Evolutionary conservation across 306 rosid genomes (phyloP).

Genomic region (Purshia tridentata): DNA sequence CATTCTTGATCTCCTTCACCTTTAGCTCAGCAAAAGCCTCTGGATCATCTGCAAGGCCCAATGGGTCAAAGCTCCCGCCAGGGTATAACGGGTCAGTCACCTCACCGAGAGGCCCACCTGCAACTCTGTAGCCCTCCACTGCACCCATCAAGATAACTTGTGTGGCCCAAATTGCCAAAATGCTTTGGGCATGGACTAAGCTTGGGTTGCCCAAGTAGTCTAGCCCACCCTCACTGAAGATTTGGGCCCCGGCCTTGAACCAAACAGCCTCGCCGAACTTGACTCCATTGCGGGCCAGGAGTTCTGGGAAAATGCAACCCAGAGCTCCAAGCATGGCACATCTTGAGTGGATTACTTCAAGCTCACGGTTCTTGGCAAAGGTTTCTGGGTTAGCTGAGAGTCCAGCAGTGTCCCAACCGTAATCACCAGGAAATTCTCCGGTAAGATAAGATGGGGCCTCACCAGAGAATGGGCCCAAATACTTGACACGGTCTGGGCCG

Average conservation of each 20-base stretch:
- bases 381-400: conserved; percentile 43
- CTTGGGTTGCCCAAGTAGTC: conserved; percentile 38
- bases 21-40: not conserved
- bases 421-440: conserved; percentile 34
- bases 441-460: conserved; percentile 31
- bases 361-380: conserved; percentile 34
- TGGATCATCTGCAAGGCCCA: conserved; percentile 2
- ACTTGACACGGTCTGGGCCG: conserved; percentile 34
- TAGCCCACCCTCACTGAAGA: conserved; percentile 39
- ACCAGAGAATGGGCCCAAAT: conserved; percentile 45
- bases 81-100: conserved; percentile 32
- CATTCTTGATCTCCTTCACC: conserved; percentile 37
- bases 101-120: conserved; percentile 34
- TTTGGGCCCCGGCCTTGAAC: conserved; percentile 44
- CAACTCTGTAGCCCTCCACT: conserved; percentile 31
- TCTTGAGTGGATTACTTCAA: conserved; percentile 27
- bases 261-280: conserved; percentile 37
- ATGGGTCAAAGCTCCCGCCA: conserved; percentile 38
- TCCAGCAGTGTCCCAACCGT: conserved; percentile 42
- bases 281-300: conserved; percentile 36
- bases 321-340: conserved; percentile 32
- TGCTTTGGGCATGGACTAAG: conserved; percentile 37
- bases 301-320: conserved; percentile 37
- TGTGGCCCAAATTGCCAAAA: conserved; percentile 33
- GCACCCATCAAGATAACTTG: conserved; percentile 34